Percentiles rank a stretch among this genome's conserved stretches.
Evolutionary conservation across 805 yeast species (phyloP).

Genomic region (Wickerhamiella bombiphila): DNA sequence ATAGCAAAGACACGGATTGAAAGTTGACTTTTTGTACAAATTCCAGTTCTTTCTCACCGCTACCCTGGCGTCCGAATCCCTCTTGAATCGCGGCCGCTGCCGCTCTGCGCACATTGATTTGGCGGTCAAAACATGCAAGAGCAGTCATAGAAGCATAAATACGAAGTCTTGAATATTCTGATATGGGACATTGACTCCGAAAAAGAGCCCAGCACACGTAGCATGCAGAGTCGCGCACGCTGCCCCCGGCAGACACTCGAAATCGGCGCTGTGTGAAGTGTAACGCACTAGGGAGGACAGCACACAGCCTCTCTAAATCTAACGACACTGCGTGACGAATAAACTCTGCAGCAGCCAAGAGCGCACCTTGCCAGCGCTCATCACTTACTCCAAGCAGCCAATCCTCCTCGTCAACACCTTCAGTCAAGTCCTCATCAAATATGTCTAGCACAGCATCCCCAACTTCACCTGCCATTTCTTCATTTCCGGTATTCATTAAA

Average conservation of each 20-base stretch:
- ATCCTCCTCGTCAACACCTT: conserved; percentile 6
- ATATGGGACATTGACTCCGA: conserved; percentile 25
- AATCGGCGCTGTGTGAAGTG: conserved; percentile 44
- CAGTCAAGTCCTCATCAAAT: conserved; percentile 14
- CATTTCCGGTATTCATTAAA: conserved; percentile 12
- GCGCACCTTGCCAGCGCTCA: conserved; percentile 37
- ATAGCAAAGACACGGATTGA: conserved; percentile 31
- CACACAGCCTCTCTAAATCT: conserved; percentile 8
- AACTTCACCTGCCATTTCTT: conserved; percentile 22
- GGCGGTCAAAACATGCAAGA: conserved; percentile 54
- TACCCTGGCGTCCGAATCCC: conserved; percentile 60
- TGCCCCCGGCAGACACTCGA: conserved; percentile 43
- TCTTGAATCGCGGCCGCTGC: conserved; percentile 83
- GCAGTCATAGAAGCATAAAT: conserved; percentile 30
- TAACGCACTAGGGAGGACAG: conserved; percentile 32
- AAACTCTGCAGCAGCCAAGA: conserved; percentile 43
- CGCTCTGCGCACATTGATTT: conserved; percentile 61
- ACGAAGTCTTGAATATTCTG: conserved; percentile 10
- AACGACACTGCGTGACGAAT: conserved; percentile 17
- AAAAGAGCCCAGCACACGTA: conserved; percentile 71
- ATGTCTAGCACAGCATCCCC: conserved; percentile 21
- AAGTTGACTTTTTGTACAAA: conserved; percentile 49
- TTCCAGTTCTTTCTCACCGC: conserved; percentile 19
- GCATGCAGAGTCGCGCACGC: conserved; percentile 72
- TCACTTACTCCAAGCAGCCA: conserved; percentile 25